phyloP scores from a whole-genome alignment of 805 yeast species.

The Candida vartiovaarae region DNA sequence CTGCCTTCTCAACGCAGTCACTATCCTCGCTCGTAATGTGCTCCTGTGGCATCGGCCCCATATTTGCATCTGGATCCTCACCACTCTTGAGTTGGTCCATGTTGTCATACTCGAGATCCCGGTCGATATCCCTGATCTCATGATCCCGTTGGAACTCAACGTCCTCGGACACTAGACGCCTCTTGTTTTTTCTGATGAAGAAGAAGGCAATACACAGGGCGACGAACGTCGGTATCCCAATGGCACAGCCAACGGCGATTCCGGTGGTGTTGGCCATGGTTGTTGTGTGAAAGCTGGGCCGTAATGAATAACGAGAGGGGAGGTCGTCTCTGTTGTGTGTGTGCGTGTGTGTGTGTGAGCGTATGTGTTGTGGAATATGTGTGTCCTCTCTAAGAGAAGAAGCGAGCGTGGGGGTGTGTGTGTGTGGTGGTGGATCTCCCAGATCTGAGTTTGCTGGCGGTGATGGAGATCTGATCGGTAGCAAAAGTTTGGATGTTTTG shows the following conservation, averaged over 20 bases:
- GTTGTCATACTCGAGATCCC: slow-evolving; percentile 28
- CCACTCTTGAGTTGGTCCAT: slow-evolving; percentile 19
- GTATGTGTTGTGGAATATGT: too few relatives aligned
- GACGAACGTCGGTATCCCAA: slow-evolving; percentile 42
- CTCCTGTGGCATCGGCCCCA: background rate
- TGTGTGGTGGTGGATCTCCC: too few relatives aligned
- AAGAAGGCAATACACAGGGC: slow-evolving; percentile 28
- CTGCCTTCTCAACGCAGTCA: background rate
- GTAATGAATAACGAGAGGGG: too few relatives aligned
- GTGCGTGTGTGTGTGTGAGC: too few relatives aligned
- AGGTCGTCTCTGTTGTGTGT: too few relatives aligned
- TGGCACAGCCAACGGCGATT: slow-evolving; percentile 45
- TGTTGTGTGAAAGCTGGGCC: background rate
- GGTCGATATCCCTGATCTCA: slow-evolving; percentile 30
- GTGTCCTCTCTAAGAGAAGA: too few relatives aligned
- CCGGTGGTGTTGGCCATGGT: slow-evolving; percentile 16
- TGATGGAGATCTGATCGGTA: too few relatives aligned
- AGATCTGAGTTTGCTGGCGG: too few relatives aligned
- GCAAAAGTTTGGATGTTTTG: too few relatives aligned
- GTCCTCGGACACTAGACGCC: slow-evolving; percentile 32
- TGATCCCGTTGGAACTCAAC: slow-evolving; percentile 24
- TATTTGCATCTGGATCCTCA: background rate
- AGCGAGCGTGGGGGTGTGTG: too few relatives aligned
- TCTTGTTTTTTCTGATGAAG: slow-evolving; percentile 33
- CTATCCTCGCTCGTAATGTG: slow-evolving; percentile 2